Percentiles rank a stretch among this genome's conserved stretches.
phyloP scores from a whole-genome alignment of 2,329 filamentous ascomycete species.

The Aspergillus uvarum region DNA sequence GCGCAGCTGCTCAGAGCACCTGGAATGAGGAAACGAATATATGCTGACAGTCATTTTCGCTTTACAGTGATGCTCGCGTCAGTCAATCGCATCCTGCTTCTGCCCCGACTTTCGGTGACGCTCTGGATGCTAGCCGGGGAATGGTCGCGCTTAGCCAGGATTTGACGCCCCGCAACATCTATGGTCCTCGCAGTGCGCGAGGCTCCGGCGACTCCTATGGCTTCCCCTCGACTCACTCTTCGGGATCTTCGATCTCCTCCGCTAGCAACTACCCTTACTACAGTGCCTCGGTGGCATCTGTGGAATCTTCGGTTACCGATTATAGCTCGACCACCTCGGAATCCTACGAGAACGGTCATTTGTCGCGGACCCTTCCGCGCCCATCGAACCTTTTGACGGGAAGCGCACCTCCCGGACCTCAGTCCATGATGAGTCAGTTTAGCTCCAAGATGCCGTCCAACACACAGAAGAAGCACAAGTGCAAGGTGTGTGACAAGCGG shows the following conservation, averaged over 20 bases:
- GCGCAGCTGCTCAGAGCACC: background rate
- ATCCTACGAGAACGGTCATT: conserved; percentile 68
- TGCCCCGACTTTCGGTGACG: conserved; percentile 75
- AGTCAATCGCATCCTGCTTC: conserved; percentile 51
- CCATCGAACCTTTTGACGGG: conserved; percentile 65
- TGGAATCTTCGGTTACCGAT: conserved; percentile 80
- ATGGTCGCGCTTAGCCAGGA: conserved; percentile 97
- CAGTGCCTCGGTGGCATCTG: conserved; percentile 68
- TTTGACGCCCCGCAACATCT: conserved; percentile 82
- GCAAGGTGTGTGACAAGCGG: conserved; percentile 97
- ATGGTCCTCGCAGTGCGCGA: conserved; percentile 67
- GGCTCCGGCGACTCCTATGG: conserved; percentile 84
- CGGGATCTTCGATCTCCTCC: conserved; percentile 88
- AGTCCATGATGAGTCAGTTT: conserved; percentile 98
- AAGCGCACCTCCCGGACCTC: conserved; percentile 75
- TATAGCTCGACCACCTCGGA: conserved; percentile 89
- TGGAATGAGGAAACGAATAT: background rate
- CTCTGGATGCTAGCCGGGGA: conserved; percentile 86
- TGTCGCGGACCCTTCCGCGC: conserved; percentile 78
- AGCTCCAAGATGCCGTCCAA: conserved; percentile 94
- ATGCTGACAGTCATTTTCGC: conserved; percentile 17
- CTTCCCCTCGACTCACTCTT: conserved; percentile 84
- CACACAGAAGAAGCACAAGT: conserved; percentile 99
- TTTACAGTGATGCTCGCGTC: conserved; percentile 36
- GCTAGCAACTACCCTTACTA: conserved; percentile 83